A percentile compares a stretch with the other conserved stretches of the same genome.
Conservation (phyloP, 768 basidiomycete genomes). For the Rhizopogon vulgaris region DNA sequence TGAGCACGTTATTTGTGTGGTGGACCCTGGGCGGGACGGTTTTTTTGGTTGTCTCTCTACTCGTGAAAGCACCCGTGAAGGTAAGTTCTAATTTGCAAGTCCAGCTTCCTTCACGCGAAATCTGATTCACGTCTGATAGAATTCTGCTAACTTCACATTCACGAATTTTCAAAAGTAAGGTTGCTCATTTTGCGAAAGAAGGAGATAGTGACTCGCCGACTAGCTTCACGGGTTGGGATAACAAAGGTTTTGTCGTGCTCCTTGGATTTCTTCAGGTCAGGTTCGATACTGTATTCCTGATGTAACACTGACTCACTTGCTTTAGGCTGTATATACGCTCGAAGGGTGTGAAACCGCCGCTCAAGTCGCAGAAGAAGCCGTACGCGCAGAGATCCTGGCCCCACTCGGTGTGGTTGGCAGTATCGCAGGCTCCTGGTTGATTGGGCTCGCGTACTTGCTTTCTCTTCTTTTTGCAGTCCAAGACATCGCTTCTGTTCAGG, state of each 20-base stretch:
- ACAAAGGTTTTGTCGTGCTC: constrained; percentile 49
- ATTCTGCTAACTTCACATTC: constrained; percentile 47
- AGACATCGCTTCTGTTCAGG: constrained; percentile 42
- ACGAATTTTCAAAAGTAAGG: constrained; percentile 50
- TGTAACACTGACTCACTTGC: not conserved
- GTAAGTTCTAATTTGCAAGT: constrained; percentile 23
- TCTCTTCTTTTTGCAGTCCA: constrained; percentile 54
- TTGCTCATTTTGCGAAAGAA: not conserved
- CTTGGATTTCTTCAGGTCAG: constrained; percentile 47
- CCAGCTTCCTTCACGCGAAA: constrained; percentile 9
- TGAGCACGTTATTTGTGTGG: constrained; percentile 54
- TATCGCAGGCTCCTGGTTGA: constrained; percentile 51
- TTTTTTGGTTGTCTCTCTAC: constrained; percentile 47
- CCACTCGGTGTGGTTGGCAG: constrained; percentile 52
- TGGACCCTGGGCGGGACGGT: constrained; percentile 57
- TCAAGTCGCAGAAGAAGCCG: constrained; percentile 57
- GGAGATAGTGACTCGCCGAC: not conserved
- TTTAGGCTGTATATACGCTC: constrained; percentile 50
- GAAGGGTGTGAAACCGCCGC: constrained; percentile 61
- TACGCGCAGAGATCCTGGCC: constrained; percentile 49
- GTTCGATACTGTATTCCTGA: not conserved
- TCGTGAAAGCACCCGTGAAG: constrained; percentile 50
- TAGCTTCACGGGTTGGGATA: constrained; percentile 52
- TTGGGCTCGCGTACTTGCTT: constrained; percentile 53
- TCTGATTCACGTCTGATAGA: constrained; percentile 27